These are phyloP conservation scores for Exophiala bonariae DNA, from an alignment of 2,329 filamentous ascomycete genomes.

Conservation along the genomic window DNA sequence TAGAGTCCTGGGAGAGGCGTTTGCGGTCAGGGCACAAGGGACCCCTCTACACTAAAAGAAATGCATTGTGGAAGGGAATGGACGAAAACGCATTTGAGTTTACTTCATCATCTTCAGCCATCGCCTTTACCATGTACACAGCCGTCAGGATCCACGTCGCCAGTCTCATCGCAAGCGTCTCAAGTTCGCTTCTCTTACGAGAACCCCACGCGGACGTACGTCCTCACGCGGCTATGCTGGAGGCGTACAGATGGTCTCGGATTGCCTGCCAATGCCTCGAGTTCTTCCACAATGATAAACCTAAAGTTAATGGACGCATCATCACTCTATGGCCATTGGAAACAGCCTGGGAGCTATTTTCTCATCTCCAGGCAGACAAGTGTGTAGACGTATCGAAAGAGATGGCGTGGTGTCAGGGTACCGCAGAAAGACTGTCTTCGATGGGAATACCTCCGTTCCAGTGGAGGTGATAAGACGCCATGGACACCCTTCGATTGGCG, in stretches of 20 bases:
- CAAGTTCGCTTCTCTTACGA: slow-evolving; percentile 10
- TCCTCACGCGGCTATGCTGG: slow-evolving; percentile 10
- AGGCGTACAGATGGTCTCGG: slow-evolving; percentile 20
- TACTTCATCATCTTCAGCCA: slow-evolving; percentile 3
- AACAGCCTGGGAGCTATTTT: slow-evolving; percentile 18
- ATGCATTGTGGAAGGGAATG: slow-evolving; percentile 14
- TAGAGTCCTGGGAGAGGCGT: slow-evolving; percentile 14
- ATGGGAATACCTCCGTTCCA: slow-evolving; percentile 17
- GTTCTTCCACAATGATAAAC: slow-evolving; percentile 17
- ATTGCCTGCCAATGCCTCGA: slow-evolving; percentile 21
- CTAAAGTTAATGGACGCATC: slow-evolving; percentile 14
- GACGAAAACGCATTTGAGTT: slow-evolving; percentile 15
- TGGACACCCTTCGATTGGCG: background rate
- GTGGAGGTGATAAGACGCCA: slow-evolving; percentile 13
- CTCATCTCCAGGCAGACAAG: slow-evolving; percentile 3
- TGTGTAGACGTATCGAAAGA: slow-evolving; percentile 16
- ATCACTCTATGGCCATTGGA: slow-evolving; percentile 21
- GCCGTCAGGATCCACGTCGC: slow-evolving; percentile 20
- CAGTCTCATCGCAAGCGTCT: slow-evolving; percentile 10
- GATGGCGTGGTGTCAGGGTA: slow-evolving; percentile 16
- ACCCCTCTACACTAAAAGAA: slow-evolving; percentile 10
- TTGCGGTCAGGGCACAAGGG: slow-evolving; percentile 12
- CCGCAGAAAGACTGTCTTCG: slow-evolving; percentile 13
- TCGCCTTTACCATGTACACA: slow-evolving; percentile 21
- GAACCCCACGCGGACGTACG: slow-evolving; percentile 7